Conservation (phyloP, 352 stramenopile genomes). For the Phytophthora chlamydospora region DNA sequence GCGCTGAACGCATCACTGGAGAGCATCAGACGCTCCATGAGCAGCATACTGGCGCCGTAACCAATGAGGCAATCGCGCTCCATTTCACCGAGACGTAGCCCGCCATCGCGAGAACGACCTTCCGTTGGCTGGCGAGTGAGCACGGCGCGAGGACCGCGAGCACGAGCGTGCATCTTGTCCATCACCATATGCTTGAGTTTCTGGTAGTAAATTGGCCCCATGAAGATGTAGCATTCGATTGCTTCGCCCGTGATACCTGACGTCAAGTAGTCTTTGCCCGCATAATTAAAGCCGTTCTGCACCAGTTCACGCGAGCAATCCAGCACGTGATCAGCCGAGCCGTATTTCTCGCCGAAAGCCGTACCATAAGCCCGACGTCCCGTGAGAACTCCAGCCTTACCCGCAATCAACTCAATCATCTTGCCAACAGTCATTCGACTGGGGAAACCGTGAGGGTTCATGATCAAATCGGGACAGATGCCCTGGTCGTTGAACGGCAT, state of each 20-base stretch:
- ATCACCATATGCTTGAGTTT: conserved; percentile 99
- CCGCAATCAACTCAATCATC: conserved; percentile 99
- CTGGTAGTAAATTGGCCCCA: conserved; percentile 99
- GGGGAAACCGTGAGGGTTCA: conserved; percentile 99
- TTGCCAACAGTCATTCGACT: conserved; percentile 99
- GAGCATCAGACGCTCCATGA: conserved; percentile 99
- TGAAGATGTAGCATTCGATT: conserved; percentile 99
- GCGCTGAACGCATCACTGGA: conserved; percentile 99
- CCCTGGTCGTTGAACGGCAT: conserved; percentile 99
- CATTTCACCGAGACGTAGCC: conserved; percentile 99
- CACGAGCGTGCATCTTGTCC: conserved; percentile 99
- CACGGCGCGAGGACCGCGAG: conserved; percentile 93
- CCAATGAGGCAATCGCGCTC: conserved; percentile 99
- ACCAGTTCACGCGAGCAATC: conserved; percentile 95
- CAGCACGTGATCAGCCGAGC: conserved; percentile 93
- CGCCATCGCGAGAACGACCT: conserved; percentile 97
- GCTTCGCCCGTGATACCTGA: conserved; percentile 95
- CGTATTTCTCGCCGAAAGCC: conserved; percentile 98
- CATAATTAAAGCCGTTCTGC: conserved; percentile 98
- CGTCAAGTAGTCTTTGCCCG: conserved; percentile 98
- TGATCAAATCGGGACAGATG: conserved; percentile 99
- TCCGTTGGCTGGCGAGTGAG: conserved; percentile 99
- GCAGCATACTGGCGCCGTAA: conserved; percentile 98
- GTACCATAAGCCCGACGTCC: conserved; percentile 98
- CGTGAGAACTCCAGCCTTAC: conserved; percentile 97